A percentile compares a stretch with the other conserved stretches of the same genome.
Conservation (phyloP, 2,329 filamentous ascomycete genomes). For the Colletotrichum gloeosporioides region DNA sequence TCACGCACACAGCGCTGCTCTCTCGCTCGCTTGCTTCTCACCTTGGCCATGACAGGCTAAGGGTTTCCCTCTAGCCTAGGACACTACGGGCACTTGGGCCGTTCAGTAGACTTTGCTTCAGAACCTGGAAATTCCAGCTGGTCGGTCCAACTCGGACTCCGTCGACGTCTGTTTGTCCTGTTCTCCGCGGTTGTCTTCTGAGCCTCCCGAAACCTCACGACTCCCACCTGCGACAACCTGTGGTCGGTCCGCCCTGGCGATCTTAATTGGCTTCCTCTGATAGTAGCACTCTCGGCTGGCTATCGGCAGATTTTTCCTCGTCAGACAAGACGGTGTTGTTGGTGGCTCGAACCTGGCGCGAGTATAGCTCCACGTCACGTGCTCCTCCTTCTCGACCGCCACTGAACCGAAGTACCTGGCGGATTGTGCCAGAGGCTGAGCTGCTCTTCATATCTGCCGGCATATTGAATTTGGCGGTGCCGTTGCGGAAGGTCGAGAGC, state of each 20-base stretch:
- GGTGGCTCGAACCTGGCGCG: conserved; percentile 57
- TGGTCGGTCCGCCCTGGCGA: not conserved
- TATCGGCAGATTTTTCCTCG: conserved; percentile 42
- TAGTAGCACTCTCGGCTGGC: not conserved
- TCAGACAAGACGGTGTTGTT: conserved; percentile 60
- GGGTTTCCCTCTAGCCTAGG: not conserved
- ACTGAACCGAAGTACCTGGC: conserved; percentile 62
- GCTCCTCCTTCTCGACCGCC: conserved; percentile 37
- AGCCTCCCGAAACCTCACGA: not conserved
- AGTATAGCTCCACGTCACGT: conserved; percentile 54
- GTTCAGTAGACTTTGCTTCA: not conserved
- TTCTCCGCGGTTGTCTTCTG: not conserved
- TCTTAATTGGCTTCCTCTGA: not conserved
- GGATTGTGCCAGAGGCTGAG: conserved; percentile 59
- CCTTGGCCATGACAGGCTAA: not conserved
- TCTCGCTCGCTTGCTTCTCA: not conserved
- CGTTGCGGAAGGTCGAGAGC: conserved; percentile 60
- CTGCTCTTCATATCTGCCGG: conserved; percentile 49
- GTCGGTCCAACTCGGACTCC: conserved; percentile 16
- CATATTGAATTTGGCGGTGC: conserved; percentile 61
- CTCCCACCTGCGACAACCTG: not conserved
- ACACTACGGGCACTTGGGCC: not conserved
- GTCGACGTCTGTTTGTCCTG: conserved; percentile 4
- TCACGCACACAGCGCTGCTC: not conserved
- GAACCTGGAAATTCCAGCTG: not conserved